phyloP scores from a whole-genome alignment of 495 filamentous ascomycete species.

The Annulohypoxylon stygium region DNA sequence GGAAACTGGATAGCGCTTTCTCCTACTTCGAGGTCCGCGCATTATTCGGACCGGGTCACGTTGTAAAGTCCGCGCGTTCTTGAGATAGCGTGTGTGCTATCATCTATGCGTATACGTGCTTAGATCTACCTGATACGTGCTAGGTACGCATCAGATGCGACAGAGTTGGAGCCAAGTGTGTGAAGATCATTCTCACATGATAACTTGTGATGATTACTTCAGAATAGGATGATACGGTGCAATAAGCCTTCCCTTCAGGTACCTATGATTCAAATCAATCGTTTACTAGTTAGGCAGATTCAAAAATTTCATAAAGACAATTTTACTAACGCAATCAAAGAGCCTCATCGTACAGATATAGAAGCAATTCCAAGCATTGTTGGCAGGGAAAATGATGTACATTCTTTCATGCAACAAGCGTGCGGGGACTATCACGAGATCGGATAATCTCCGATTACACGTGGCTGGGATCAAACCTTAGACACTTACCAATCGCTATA shows the following conservation, averaged over 20 bases:
- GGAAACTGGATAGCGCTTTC: background rate
- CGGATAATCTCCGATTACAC: conserved; percentile 27
- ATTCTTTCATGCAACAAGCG: background rate
- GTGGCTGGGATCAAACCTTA: conserved; percentile 9
- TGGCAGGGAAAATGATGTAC: background rate
- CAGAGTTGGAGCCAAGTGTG: background rate
- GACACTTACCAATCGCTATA: background rate
- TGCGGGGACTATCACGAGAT: background rate
- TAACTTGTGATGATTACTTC: background rate
- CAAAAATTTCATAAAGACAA: background rate
- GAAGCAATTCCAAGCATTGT: background rate
- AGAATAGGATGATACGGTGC: background rate
- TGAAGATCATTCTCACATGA: conserved; percentile 1
- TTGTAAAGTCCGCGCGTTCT: background rate
- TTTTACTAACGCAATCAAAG: background rate
- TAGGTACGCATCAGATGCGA: background rate
- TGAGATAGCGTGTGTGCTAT: background rate
- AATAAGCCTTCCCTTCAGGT: background rate
- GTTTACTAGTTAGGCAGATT: background rate
- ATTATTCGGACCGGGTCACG: background rate
- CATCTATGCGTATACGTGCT: background rate
- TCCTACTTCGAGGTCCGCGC: background rate
- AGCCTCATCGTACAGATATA: conserved; percentile 4
- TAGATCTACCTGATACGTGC: background rate
- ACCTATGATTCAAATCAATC: background rate